These are phyloP conservation scores for Sisymbrium irio DNA, from an alignment of 345 rosid genomes.

Conservation along the genomic window DNA sequence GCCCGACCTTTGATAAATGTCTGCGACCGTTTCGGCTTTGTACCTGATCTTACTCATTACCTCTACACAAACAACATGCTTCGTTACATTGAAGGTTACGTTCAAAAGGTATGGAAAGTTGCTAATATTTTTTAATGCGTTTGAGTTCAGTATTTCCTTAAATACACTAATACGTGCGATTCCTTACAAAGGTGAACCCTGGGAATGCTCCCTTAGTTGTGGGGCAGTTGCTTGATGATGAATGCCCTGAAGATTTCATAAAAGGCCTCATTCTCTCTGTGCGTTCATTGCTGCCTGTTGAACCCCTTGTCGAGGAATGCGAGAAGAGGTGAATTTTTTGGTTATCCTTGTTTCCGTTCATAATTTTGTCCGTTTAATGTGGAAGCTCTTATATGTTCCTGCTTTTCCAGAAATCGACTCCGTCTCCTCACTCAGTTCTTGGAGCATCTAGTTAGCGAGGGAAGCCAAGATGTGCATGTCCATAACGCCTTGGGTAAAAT, in stretches of 20 bases:
- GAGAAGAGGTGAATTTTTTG: conserved; percentile 63
- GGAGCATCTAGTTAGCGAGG: conserved; percentile 99
- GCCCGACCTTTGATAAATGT: conserved; percentile 98
- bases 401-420: conserved; percentile 81
- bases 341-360: conserved; percentile 3
- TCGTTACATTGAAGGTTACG: conserved; percentile 99
- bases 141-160: not conserved
- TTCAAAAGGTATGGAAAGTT: conserved; percentile 73
- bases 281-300: conserved; percentile 80
- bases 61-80: conserved; percentile 90
- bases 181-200: conserved; percentile 79
- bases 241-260: conserved; percentile 97
- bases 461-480: conserved; percentile 99
- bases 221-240: conserved; percentile 89
- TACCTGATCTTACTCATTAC: conserved; percentile 95
- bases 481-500: conserved; percentile 99
- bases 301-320: conserved; percentile 82
- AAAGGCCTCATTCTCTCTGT: conserved; percentile 97
- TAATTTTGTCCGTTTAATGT: conserved; percentile 1
- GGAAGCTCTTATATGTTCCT: conserved; percentile 27
- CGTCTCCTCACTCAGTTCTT: conserved; percentile 98
- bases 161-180: not conserved
- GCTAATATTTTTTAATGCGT: not conserved
- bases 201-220: conserved; percentile 97
- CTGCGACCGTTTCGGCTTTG: conserved; percentile 98